Conservation (phyloP, 2,329 filamentous ascomycete species). For the Massarina eburnea region DNA sequence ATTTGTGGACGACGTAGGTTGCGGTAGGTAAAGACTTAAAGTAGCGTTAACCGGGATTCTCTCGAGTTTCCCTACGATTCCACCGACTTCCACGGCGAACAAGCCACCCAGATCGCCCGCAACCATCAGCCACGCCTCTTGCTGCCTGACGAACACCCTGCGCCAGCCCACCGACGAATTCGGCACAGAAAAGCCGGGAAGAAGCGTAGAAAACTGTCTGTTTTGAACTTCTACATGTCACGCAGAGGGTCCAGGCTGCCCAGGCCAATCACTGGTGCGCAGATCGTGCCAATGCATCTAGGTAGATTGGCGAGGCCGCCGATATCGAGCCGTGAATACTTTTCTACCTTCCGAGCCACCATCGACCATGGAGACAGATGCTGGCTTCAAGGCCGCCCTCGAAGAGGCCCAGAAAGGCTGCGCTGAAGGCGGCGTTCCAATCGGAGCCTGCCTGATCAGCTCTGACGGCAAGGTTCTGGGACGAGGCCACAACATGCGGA, state of each 20-base stretch:
- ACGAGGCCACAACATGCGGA: constrained; percentile 72
- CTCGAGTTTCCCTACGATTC: constrained; percentile 39
- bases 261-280: not conserved
- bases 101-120: constrained; percentile 12
- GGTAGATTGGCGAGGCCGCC: too few species aligned
- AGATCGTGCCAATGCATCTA: not conserved
- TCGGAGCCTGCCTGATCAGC: constrained; percentile 65
- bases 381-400: constrained; percentile 59
- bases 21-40: constrained; percentile 29
- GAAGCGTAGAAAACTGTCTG: not conserved
- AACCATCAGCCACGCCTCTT: constrained; percentile 1
- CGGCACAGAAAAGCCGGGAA: not conserved
- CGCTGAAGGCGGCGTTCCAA: constrained; percentile 61
- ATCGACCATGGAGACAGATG: constrained; percentile 33
- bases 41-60: constrained; percentile 28
- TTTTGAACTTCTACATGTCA: not conserved
- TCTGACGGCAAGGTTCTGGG: constrained; percentile 71
- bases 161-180: not conserved
- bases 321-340: too few species aligned
- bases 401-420: constrained; percentile 59
- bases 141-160: not conserved
- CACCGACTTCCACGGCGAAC: constrained; percentile 33
- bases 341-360: not conserved
- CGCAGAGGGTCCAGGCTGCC: not conserved
- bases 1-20: constrained; percentile 1